Evolutionary conservation across 78 protist species (phyloP).

Genomic region (Chrysochromulina tobinii): DNA sequence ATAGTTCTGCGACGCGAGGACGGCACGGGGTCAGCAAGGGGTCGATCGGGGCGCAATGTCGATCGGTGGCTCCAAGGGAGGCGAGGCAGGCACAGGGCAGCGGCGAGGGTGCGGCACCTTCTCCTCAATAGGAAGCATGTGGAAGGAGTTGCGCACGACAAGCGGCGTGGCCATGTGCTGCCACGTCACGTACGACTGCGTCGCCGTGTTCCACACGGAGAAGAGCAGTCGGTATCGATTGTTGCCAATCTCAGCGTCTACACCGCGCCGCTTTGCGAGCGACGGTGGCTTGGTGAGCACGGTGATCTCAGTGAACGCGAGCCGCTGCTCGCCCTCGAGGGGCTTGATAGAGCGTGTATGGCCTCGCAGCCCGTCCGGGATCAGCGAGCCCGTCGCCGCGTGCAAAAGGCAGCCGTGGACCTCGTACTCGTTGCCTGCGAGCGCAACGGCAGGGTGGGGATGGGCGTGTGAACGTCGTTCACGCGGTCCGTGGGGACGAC

Average conservation of each 20-base stretch:
- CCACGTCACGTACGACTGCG: slow-evolving; percentile 4
- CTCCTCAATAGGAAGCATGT: background rate
- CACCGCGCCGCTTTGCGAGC: background rate
- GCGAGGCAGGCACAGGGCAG: too few relatives aligned
- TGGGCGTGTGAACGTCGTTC: too few relatives aligned
- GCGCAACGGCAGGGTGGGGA: too few relatives aligned
- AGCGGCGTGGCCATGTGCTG: slow-evolving; percentile 19
- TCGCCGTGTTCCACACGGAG: background rate
- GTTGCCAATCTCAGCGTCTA: background rate
- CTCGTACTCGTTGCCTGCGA: background rate
- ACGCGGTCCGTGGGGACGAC: too few relatives aligned
- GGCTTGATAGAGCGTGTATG: background rate
- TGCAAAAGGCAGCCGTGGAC: slow-evolving; percentile 18
- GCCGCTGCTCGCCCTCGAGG: background rate
- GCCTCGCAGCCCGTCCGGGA: slow-evolving; percentile 9
- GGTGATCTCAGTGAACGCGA: slow-evolving; percentile 2
- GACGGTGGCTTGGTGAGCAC: background rate
- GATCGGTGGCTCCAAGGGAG: too few relatives aligned
- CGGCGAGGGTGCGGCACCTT: background rate
- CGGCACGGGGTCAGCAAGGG: too few relatives aligned
- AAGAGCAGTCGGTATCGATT: background rate
- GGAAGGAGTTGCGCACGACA: slow-evolving; percentile 21
- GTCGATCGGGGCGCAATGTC: too few relatives aligned
- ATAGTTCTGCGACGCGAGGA: too few relatives aligned
- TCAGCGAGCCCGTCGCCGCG: slow-evolving; percentile 4